Base-by-base conservation (phyloP, 108 stramenopile genomes). In the Conticribra weissflogii region DNA sequence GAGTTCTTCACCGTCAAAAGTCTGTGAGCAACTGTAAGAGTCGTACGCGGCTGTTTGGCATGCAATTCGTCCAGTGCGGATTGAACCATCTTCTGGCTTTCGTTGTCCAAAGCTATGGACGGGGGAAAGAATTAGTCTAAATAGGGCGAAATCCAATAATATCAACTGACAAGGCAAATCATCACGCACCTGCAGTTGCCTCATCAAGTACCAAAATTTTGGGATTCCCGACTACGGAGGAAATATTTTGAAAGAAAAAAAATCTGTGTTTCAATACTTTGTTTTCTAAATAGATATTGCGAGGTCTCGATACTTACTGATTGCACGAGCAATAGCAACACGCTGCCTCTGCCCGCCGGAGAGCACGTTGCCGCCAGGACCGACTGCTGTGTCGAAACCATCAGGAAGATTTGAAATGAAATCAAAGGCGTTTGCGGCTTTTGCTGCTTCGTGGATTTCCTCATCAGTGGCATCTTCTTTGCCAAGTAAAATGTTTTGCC, bases 401-500 rank as follows among this genome's bases (percentile, higher is more conserved):
- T 85, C 62, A 4, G 82, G 65, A 23, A 89, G 81, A 15, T 62
- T 48, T 55, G 66, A 68, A 65, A 90, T 85, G 59, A 91, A 91
- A 30, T 86, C 78, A 54, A 81, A 78, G 24, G 80, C 83, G 59
- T 71, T 47, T 22, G 81, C 69, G 1, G 64, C 52, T 49, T 80
- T 76, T 8, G 77, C 68, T 3, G 85, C 85, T 2, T 29, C 25
- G 24, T 65, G 17, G 50, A 85, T 59, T 54, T 76, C 75, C 0
- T 59, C 81, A 31, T 76, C 68, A 22, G 62, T 76, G 3, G 81
- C 69, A 59, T 65, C 55, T 16, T 63, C 55, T 30, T 66, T 66
- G 25, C 81, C 81, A 45, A 90, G 83, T 32, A 81, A 65, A 44
- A 92, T 85, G 62, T 92, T 92, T 23, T 92, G 81, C 22, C 57